These are phyloP conservation scores for Geum urbanum DNA, from an alignment of 306 rosid species.

Conservation along the genomic window DNA sequence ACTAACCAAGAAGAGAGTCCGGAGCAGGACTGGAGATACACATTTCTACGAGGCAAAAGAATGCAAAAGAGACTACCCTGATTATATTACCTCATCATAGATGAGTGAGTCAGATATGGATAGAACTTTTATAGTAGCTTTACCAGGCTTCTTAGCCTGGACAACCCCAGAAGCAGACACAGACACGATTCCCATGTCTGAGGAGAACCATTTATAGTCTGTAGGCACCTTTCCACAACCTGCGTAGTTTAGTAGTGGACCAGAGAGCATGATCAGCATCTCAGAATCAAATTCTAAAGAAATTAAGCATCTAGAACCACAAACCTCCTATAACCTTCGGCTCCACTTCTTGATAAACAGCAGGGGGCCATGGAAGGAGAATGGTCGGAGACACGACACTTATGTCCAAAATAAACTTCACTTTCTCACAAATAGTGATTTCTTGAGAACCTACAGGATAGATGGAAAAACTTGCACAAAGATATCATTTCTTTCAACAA, in stretches of 20 bases:
- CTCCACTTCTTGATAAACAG: conserved; percentile 76
- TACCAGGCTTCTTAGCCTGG: conserved; percentile 86
- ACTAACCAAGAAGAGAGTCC: conserved; percentile 1
- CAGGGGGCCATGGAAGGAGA: conserved; percentile 80
- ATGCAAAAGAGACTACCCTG: not conserved
- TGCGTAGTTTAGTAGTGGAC: conserved; percentile 26
- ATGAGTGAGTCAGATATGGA: conserved; percentile 68
- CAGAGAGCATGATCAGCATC: conserved; percentile 22
- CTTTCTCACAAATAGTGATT: conserved; percentile 66
- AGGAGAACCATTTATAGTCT: conserved; percentile 85
- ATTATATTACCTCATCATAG: conserved; percentile 71
- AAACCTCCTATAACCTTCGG: conserved; percentile 80
- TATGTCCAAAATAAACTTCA: conserved; percentile 49
- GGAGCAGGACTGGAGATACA: not conserved
- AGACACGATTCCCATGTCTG: conserved; percentile 57
- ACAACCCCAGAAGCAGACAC: conserved; percentile 76
- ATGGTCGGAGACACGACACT: conserved; percentile 35
- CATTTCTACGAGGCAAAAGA: not conserved
- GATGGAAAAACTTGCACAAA: not conserved
- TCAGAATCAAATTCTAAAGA: conserved; percentile 20
- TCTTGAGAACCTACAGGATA: conserved; percentile 53
- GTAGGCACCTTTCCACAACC: conserved; percentile 76
- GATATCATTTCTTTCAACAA: conserved; percentile 1
- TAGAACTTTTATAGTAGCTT: conserved; percentile 73
- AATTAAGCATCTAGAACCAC: conserved; percentile 36